Evolutionary conservation across 1,139 yeast genomes (phyloP).

Genomic region (Nakaseomyces uthaithaninus): DNA sequence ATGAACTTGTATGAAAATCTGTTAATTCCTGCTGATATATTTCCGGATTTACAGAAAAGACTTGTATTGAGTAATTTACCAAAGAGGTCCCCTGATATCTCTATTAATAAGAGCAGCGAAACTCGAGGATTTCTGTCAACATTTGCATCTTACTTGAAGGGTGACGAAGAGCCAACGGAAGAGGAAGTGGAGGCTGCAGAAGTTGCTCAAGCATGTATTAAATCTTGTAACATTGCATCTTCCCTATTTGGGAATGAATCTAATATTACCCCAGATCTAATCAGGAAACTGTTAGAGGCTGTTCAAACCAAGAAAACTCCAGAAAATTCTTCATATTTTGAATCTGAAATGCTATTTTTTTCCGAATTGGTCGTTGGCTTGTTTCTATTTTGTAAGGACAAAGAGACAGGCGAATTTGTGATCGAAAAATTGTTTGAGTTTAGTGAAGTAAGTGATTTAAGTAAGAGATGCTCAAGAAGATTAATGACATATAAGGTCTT

Average conservation of each 20-base stretch:
- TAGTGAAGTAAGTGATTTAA: slow-evolving; percentile 14
- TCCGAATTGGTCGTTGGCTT: slow-evolving; percentile 21
- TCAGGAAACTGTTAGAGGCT: slow-evolving; percentile 2
- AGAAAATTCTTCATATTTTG: slow-evolving; percentile 7
- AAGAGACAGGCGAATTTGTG: slow-evolving; percentile 26
- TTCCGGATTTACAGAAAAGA: slow-evolving; percentile 53
- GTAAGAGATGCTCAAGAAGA: slow-evolving; percentile 24
- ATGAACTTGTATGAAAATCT: slow-evolving; percentile 66
- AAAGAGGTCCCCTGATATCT: slow-evolving; percentile 56
- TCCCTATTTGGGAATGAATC: slow-evolving; percentile 7
- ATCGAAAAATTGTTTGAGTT: slow-evolving; percentile 19
- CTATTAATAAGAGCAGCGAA: slow-evolving; percentile 52
- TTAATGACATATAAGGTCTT: slow-evolving; percentile 26
- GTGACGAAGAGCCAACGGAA: slow-evolving; percentile 91
- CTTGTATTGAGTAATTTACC: slow-evolving; percentile 47
- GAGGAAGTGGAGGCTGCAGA: slow-evolving; percentile 84
- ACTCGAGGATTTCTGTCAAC: slow-evolving; percentile 78
- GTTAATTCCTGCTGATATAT: slow-evolving; percentile 58
- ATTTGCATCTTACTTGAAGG: slow-evolving; percentile 83
- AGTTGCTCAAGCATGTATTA: slow-evolving; percentile 43
- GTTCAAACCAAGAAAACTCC: background rate
- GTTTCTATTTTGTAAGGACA: slow-evolving; percentile 39
- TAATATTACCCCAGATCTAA: slow-evolving; percentile 5
- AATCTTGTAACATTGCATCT: slow-evolving; percentile 7
- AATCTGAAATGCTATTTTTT: slow-evolving; percentile 7